Evolutionary conservation across 768 basidiomycete genomes (phyloP).

Genomic region (Mycena vulgaris): DNA sequence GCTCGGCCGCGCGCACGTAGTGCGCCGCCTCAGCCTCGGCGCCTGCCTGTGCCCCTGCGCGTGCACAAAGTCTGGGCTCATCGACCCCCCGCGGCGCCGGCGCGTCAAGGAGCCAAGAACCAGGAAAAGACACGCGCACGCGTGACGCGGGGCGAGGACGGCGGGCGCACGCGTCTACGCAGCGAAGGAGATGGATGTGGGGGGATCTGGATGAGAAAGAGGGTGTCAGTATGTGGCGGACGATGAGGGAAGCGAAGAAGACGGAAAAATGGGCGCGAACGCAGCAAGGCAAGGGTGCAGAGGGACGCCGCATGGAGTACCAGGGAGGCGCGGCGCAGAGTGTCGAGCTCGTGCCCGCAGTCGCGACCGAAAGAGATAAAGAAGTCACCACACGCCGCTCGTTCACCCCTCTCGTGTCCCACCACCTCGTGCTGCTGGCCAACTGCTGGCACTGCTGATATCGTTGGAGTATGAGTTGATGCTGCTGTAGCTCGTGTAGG

Average conservation of each 20-base stretch:
- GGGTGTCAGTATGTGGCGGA: not conserved
- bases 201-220: not conserved
- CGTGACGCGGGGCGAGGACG: not conserved
- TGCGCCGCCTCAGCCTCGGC: too few relatives aligned
- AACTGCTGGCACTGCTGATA: not conserved
- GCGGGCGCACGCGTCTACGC: not conserved
- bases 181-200: too few relatives aligned
- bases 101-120: too few relatives aligned
- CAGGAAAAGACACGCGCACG: too few relatives aligned
- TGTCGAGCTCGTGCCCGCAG: not conserved
- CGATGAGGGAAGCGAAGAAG: not conserved
- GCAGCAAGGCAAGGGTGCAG: not conserved
- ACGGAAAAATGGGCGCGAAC: not conserved
- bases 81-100: too few relatives aligned
- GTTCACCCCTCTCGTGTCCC: not conserved
- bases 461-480: not conserved
- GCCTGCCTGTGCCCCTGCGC: too few relatives aligned
- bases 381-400: not conserved
- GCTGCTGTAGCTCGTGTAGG: not conserved
- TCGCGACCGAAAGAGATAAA: not conserved
- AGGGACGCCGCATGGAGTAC: too few relatives aligned
- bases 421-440: not conserved
- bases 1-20: too few relatives aligned
- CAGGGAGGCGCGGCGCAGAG: not conserved
- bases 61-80: too few relatives aligned